phyloP scores from a whole-genome alignment of 352 stramenopile species.

The Phytophthora sansomeana region DNA sequence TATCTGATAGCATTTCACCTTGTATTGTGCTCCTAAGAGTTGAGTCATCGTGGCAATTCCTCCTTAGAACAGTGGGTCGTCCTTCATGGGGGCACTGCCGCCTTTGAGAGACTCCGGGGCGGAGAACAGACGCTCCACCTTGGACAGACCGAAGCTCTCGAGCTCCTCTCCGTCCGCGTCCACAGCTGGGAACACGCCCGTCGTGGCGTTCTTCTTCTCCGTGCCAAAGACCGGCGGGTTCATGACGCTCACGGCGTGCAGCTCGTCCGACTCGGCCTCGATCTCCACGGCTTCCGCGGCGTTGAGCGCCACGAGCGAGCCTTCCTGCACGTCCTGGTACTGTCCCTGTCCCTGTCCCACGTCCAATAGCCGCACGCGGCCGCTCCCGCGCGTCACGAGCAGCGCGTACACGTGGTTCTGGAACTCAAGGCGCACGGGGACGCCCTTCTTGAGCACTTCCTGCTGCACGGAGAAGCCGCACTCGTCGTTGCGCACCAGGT shows the following conservation, averaged over 20 bases:
- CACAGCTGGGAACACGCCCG: constrained; percentile 75
- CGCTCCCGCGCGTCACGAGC: constrained; percentile 68
- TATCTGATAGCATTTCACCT: constrained; percentile 10
- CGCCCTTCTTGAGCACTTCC: constrained; percentile 68
- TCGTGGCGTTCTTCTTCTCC: constrained; percentile 53
- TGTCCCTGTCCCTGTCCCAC: constrained; percentile 42
- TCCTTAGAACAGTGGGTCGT: constrained; percentile 80
- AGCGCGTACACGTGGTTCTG: constrained; percentile 82
- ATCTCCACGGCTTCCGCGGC: constrained; percentile 63
- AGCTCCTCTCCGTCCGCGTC: constrained; percentile 70
- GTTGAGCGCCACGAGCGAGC: constrained; percentile 70
- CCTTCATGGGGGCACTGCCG: constrained; percentile 81
- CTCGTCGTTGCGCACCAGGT: constrained; percentile 74
- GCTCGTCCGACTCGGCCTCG: constrained; percentile 62
- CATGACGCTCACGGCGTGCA: constrained; percentile 84
- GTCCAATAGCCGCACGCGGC: constrained; percentile 63
- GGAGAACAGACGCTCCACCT: constrained; percentile 71
- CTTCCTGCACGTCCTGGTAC: constrained; percentile 50
- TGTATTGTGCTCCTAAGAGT: constrained; percentile 22
- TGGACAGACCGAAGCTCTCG: constrained; percentile 58
- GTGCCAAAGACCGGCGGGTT: constrained; percentile 75
- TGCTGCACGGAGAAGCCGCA: constrained; percentile 84
- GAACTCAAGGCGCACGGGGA: constrained; percentile 65
- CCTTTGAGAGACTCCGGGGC: constrained; percentile 79
- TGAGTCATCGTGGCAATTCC: background rate